These are phyloP conservation scores for Amauroascus niger DNA, from an alignment of 2,329 filamentous ascomycete species.

Conservation along the genomic window DNA sequence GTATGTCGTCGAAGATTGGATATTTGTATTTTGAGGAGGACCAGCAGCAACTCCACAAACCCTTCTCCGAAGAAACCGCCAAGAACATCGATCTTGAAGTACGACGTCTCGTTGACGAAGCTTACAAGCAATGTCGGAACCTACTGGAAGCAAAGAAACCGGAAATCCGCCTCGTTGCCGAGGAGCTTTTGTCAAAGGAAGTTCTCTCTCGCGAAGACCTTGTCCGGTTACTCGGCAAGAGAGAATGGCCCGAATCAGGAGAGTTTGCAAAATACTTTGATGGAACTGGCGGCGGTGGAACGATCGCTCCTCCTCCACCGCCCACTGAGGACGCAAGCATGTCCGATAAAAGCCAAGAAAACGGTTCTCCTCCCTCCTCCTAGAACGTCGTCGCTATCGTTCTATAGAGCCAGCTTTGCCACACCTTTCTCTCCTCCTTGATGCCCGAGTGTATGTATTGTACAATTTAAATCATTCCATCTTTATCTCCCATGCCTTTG, in stretches of 20 bases:
- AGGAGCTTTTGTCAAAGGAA: slow-evolving; percentile 88
- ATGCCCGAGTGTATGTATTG: slow-evolving; percentile 2
- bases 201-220: slow-evolving; percentile 85
- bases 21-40: slow-evolving; percentile 83
- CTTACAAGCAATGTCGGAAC: slow-evolving; percentile 80
- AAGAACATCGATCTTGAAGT: slow-evolving; percentile 89
- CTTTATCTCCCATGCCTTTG: slow-evolving; percentile 1
- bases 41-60: slow-evolving; percentile 76
- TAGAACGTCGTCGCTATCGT: background rate
- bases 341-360: background rate
- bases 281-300: slow-evolving; percentile 37
- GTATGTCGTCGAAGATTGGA: slow-evolving; percentile 91
- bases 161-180: slow-evolving; percentile 80
- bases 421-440: background rate
- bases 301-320: slow-evolving; percentile 20
- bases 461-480: slow-evolving; percentile 10
- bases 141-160: slow-evolving; percentile 76
- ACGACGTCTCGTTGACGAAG: slow-evolving; percentile 79
- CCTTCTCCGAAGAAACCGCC: slow-evolving; percentile 89
- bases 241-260: slow-evolving; percentile 73
- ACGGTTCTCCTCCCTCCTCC: background rate
- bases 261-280: slow-evolving; percentile 94
- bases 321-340: slow-evolving; percentile 9
- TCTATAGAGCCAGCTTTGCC: background rate
- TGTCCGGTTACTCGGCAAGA: slow-evolving; percentile 71